These are phyloP conservation scores for Aphanomyces euteiches DNA, from an alignment of 352 stramenopile species.

Conservation along the genomic window DNA sequence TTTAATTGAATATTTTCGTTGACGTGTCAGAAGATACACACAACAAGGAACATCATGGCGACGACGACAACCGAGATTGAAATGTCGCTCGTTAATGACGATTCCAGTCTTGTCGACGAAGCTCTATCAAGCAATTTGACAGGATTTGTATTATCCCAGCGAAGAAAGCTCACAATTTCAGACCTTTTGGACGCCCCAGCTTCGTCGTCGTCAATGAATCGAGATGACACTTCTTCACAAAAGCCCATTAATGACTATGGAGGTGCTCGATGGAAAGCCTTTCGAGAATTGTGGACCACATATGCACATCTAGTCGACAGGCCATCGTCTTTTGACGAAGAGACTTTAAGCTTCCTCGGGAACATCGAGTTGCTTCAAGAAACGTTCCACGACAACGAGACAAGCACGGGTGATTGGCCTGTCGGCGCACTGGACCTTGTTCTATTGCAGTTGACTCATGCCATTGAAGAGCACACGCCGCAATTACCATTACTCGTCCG, in stretches of 20 bases:
- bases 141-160: not conserved
- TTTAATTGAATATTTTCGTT: not conserved
- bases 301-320: not conserved
- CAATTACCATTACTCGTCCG: not conserved
- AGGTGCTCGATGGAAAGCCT: not conserved
- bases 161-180: constrained; percentile 12
- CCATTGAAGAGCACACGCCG: not conserved
- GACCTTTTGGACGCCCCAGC: not conserved
- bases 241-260: not conserved
- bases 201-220: not conserved
- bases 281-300: constrained; percentile 6
- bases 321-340: not conserved
- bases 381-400: not conserved
- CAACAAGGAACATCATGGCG: not conserved
- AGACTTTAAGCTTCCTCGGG: constrained; percentile 1
- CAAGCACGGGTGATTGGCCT: constrained; percentile 24
- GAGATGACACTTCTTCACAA: not conserved
- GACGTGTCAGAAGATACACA: too few species aligned
- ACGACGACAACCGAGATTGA: not conserved
- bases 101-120: not conserved
- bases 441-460: constrained; percentile 2
- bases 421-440: constrained; percentile 13
- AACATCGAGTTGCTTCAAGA: constrained; percentile 17
- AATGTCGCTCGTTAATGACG: not conserved
- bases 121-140: not conserved